Evolutionary conservation across 257 asterid genomes (phyloP).

Genomic region (Agastache rugosa): DNA sequence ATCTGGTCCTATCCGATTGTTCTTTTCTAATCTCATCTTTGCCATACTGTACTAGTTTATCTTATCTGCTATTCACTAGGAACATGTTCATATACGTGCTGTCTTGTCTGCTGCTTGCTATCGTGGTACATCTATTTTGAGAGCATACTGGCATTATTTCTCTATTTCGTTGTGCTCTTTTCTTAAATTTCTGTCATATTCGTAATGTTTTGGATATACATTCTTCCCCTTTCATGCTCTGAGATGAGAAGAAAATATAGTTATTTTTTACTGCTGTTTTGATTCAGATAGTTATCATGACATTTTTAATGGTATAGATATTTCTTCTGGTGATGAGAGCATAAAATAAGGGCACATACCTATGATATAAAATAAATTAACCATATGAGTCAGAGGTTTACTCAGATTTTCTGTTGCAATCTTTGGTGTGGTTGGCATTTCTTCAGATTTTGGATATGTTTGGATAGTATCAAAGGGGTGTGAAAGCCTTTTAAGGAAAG

Average conservation of each 20-base stretch:
- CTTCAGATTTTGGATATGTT: constrained; percentile 3
- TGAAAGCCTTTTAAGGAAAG: neutral
- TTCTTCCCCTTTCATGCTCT: neutral
- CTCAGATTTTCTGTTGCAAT: neutral
- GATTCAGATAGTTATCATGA: neutral
- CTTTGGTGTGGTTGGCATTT: neutral
- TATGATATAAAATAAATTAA: neutral
- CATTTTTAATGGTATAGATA: neutral
- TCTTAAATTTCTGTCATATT: constrained; percentile 4
- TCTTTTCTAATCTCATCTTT: constrained; percentile 10
- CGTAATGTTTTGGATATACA: neutral
- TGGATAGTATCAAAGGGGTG: neutral
- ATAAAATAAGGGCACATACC: neutral
- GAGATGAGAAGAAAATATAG: neutral
- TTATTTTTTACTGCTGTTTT: constrained; percentile 11
- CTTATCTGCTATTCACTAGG: constrained; percentile 21
- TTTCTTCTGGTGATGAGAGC: constrained; percentile 1
- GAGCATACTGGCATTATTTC: neutral
- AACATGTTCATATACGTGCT: constrained; percentile 11
- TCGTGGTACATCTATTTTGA: neutral
- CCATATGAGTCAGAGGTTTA: neutral
- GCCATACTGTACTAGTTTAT: constrained; percentile 22
- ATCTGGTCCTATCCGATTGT: constrained; percentile 52
- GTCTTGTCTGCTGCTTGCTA: constrained; percentile 16
- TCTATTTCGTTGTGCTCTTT: neutral